A percentile compares a stretch with the other conserved stretches of the same genome.
phyloP scores from a whole-genome alignment of 2,329 filamentous ascomycete genomes.

The Eutypella sp. region DNA sequence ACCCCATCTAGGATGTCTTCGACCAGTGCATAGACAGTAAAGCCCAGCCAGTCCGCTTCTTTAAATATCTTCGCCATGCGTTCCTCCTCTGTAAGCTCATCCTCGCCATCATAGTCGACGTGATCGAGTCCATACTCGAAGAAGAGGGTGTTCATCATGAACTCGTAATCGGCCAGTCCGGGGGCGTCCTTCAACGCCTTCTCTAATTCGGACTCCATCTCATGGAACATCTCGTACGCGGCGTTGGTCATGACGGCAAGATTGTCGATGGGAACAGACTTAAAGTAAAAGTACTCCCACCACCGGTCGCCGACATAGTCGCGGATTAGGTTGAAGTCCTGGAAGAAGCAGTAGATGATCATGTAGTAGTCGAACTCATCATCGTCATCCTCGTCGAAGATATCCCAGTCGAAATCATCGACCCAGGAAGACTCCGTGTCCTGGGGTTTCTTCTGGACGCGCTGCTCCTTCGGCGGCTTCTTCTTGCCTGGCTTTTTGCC shows the following conservation, averaged over 20 bases:
- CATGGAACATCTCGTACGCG: conserved; percentile 27
- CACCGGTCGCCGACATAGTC: conserved; percentile 25
- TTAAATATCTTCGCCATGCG: conserved; percentile 18
- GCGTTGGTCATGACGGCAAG: conserved; percentile 27
- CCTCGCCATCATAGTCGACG: conserved; percentile 21
- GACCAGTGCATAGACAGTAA: conserved; percentile 15
- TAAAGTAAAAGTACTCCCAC: conserved; percentile 27
- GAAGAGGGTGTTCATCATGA: conserved; percentile 23
- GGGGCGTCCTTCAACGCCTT: conserved; percentile 11
- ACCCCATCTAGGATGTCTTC: conserved; percentile 9
- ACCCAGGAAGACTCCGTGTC: conserved; percentile 12
- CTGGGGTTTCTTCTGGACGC: conserved; percentile 1
- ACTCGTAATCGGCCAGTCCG: conserved; percentile 14
- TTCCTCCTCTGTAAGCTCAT: conserved; percentile 12
- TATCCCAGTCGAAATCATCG: conserved; percentile 16
- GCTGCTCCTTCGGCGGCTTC: conserved; percentile 5
- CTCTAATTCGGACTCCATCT: conserved; percentile 21
- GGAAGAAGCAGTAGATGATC: conserved; percentile 31
- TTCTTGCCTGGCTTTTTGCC: conserved; percentile 7
- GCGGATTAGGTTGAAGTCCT: conserved; percentile 27
- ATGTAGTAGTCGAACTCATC: conserved; percentile 27
- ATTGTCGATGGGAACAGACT: conserved; percentile 16
- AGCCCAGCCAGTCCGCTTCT: conserved; percentile 25
- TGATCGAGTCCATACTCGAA: conserved; percentile 21
- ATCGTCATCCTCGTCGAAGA: conserved; percentile 12